Percentiles rank a stretch among this genome's conserved stretches.
phyloP scores from a whole-genome alignment of 805 yeast species.

The Zygosaccharomyces kombuchaensis region DNA sequence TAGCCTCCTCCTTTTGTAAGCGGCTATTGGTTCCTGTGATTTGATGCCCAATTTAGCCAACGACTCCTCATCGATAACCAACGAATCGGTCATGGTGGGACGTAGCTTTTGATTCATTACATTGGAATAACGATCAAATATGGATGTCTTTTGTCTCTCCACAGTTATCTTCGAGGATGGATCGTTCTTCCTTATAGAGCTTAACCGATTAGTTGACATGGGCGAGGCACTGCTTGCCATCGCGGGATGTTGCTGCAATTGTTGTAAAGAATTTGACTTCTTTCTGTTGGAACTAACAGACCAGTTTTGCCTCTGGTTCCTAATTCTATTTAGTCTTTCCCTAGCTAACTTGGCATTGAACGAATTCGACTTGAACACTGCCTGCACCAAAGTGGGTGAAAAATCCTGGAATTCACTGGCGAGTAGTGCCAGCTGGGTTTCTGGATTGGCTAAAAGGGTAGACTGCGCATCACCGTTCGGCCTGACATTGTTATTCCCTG shows the following conservation, averaged over 20 bases:
- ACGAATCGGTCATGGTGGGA: conserved; percentile 10
- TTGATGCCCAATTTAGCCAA: conserved; percentile 16
- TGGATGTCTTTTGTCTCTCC: conserved; percentile 36
- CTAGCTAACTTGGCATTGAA: conserved; percentile 35
- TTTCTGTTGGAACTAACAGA: conserved; percentile 13
- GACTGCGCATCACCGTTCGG: conserved; percentile 1
- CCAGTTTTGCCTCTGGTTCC: conserved; percentile 28
- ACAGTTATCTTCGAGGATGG: conserved; percentile 37
- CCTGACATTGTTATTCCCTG: conserved; percentile 16
- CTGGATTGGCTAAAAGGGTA: conserved; percentile 11
- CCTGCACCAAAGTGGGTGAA: conserved; percentile 35
- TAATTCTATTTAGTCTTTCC: conserved; percentile 30
- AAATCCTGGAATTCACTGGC: conserved; percentile 33
- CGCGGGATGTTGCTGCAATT: neutral
- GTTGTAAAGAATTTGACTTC: neutral
- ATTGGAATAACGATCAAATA: conserved; percentile 36
- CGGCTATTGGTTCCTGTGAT: conserved; percentile 8
- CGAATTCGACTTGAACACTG: conserved; percentile 39
- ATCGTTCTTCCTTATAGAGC: conserved; percentile 14
- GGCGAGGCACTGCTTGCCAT: conserved; percentile 17
- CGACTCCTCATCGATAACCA: conserved; percentile 15
- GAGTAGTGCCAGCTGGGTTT: conserved; percentile 19
- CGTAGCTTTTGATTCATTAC: conserved; percentile 22
- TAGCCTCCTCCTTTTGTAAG: conserved; percentile 37
- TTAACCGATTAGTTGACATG: conserved; percentile 20